phyloP scores from a whole-genome alignment of 225 moss, liverwort and hornwort species.

The Ulota crispa region DNA sequence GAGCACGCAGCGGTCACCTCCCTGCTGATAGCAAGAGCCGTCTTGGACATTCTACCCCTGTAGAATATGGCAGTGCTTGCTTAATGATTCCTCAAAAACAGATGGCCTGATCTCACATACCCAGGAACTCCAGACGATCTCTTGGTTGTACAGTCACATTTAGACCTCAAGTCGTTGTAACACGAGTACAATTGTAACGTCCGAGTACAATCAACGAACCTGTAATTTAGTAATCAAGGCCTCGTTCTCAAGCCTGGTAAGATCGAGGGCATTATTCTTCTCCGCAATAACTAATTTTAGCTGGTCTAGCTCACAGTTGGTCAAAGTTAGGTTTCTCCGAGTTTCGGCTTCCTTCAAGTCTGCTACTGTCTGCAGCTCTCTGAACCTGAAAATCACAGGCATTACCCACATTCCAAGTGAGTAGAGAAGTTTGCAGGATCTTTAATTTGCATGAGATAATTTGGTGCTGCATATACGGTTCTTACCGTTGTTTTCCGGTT shows the following conservation, averaged over 20 bases:
- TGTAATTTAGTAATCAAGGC: conserved; percentile 48
- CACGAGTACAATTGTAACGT: not conserved
- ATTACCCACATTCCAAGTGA: not conserved
- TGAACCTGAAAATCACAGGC: conserved; percentile 33
- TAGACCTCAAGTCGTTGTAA: not conserved
- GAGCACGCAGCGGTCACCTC: not conserved
- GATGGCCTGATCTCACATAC: conserved; percentile 4
- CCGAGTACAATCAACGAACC: conserved; percentile 27
- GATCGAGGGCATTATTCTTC: conserved; percentile 44
- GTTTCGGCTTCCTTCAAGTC: conserved; percentile 55
- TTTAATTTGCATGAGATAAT: not conserved
- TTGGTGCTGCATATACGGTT: not conserved
- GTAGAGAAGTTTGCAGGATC: not conserved
- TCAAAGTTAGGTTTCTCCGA: conserved; percentile 44
- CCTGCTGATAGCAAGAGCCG: not conserved
- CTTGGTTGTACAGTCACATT: not conserved
- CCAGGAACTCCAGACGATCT: not conserved
- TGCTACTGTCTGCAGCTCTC: conserved; percentile 56
- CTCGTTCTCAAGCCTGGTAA: conserved; percentile 60
- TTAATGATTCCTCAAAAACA: not conserved
- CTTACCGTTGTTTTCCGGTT: not conserved
- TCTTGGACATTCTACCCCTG: not conserved
- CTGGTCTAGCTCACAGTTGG: conserved; percentile 59
- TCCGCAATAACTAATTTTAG: conserved; percentile 54
- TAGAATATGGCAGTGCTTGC: not conserved